These are phyloP conservation scores for Rhytidiadelphus loreus DNA, from an alignment of 225 moss, liverwort and hornwort species.

Conservation along the genomic window DNA sequence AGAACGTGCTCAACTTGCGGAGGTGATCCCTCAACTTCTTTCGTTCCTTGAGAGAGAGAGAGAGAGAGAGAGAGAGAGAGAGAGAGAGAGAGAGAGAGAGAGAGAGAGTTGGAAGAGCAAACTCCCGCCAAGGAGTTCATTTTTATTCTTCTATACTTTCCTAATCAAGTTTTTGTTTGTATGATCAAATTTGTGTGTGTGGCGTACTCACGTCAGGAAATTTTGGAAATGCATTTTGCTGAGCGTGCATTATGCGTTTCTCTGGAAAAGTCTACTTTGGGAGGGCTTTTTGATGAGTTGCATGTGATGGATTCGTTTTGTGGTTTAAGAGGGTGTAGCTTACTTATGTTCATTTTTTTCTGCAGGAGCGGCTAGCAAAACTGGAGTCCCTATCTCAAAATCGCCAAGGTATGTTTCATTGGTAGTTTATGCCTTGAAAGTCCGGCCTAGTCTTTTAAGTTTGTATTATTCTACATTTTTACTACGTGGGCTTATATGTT, in stretches of 20 bases:
- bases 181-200: not conserved
- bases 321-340: not conserved
- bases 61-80: not conserved
- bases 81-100: not conserved
- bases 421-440: not conserved
- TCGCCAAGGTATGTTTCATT: conserved; percentile 7
- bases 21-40: conserved; percentile 9
- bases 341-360: not conserved
- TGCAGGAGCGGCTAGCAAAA: conserved; percentile 38
- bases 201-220: not conserved
- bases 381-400: conserved; percentile 27
- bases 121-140: not conserved
- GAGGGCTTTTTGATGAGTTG: not conserved
- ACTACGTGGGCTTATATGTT: not conserved
- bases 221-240: not conserved
- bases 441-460: not conserved
- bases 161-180: not conserved
- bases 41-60: not conserved
- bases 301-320: not conserved
- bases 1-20: conserved; percentile 42
- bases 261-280: not conserved
- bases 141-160: not conserved
- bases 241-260: not conserved
- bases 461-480: not conserved
- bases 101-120: not conserved